Evolutionary conservation across 2,329 filamentous ascomycete genomes (phyloP).

Genomic region (Fusarium sp.): DNA sequence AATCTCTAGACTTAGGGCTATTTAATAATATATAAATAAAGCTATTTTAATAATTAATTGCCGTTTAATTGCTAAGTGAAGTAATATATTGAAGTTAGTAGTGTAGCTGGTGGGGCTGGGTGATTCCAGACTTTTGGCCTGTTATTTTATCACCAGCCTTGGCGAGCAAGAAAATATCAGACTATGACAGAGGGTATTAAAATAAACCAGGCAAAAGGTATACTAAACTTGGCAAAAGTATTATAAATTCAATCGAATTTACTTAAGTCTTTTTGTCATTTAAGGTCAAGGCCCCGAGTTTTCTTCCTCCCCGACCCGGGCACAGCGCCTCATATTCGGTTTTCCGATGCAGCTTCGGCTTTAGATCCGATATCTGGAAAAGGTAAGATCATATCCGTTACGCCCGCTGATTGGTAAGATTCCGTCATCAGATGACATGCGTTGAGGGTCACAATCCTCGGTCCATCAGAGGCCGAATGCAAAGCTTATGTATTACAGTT

Average conservation of each 20-base stretch:
- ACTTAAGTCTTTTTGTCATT: neutral
- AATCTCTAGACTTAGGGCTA: no score
- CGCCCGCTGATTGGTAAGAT: neutral
- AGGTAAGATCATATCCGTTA: conserved; percentile 7
- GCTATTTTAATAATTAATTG: no score
- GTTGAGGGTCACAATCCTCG: neutral
- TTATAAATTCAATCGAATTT: neutral
- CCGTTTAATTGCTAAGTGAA: no score
- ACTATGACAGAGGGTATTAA: neutral
- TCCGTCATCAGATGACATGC: neutral
- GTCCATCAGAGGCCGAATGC: neutral
- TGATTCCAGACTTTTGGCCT: no score
- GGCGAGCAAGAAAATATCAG: neutral
- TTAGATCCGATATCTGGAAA: conserved; percentile 11
- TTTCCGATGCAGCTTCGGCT: conserved; percentile 13
- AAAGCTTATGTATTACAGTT: neutral
- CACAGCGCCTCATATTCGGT: neutral
- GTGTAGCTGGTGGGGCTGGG: no score
- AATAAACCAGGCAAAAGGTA: neutral
- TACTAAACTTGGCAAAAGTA: neutral
- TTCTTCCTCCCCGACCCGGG: neutral
- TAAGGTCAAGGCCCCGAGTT: neutral
- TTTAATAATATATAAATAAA: no score
- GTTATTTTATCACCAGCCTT: neutral
- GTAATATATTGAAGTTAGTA: no score